These are phyloP conservation scores for Podospora pseudopauciseta DNA, from an alignment of 495 filamentous ascomycete genomes.

Conservation along the genomic window DNA sequence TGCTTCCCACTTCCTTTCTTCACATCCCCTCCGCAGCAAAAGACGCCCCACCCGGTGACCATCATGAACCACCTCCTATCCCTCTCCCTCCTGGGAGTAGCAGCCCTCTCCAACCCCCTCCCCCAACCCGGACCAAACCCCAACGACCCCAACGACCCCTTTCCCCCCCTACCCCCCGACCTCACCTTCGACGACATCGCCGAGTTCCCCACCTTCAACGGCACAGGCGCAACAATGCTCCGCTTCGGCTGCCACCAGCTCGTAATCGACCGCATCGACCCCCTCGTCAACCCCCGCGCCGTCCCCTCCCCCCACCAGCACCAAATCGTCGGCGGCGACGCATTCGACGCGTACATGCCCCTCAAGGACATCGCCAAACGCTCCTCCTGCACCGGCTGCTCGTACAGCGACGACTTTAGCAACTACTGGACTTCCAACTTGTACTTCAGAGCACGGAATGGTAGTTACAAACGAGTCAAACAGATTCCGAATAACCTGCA, in stretches of 20 bases:
- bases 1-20: neutral
- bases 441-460: neutral
- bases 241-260: conserved; percentile 5
- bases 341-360: conserved; percentile 2
- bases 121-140: neutral
- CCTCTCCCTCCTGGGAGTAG: neutral
- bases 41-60: neutral
- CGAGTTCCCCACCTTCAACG: conserved; percentile 1
- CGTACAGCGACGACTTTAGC: neutral
- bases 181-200: neutral
- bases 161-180: neutral
- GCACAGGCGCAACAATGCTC: conserved; percentile 3
- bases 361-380: conserved; percentile 1
- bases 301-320: conserved; percentile 3
- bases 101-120: neutral
- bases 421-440: conserved; percentile 6
- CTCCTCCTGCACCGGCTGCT: neutral
- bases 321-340: conserved; percentile 6
- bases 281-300: conserved; percentile 5
- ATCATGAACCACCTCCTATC: neutral
- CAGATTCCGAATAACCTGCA: conserved; percentile 1
- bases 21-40: neutral
- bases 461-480: neutral
- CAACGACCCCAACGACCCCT: neutral
- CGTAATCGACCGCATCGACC: conserved; percentile 7